Evolutionary conservation across 1,284 basidiomycete species (phyloP).

Genomic region (Cutaneotrichosporon sp.): DNA sequence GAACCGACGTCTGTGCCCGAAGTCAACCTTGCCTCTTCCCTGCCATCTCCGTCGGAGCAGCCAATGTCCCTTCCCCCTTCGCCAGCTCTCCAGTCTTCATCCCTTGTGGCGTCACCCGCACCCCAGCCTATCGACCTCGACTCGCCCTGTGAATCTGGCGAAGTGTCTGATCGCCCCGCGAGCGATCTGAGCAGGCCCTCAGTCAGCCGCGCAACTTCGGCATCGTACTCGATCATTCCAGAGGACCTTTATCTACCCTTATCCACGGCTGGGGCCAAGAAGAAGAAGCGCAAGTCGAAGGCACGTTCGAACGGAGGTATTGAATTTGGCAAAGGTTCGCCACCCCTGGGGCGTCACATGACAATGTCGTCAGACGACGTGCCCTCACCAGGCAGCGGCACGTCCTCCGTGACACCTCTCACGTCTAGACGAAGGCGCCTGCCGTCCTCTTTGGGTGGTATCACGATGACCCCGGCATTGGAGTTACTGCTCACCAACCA

Average conservation of each 20-base stretch:
- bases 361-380: constrained; percentile 13
- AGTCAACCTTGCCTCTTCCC: constrained; percentile 2
- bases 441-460: constrained; percentile 17
- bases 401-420: constrained; percentile 1
- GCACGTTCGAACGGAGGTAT: not conserved
- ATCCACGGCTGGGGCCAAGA: constrained; percentile 11
- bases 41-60: not conserved
- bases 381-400: not conserved
- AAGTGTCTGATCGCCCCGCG: constrained; percentile 1
- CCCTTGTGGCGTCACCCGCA: not conserved
- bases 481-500: constrained; percentile 29
- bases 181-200: not conserved
- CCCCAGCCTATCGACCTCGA: not conserved
- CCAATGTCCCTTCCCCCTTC: not conserved
- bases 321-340: not conserved
- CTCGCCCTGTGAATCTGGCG: not conserved
- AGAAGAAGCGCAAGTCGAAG: constrained; percentile 37
- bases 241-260: constrained; percentile 38
- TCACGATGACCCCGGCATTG: constrained; percentile 25
- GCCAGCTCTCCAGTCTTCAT: not conserved
- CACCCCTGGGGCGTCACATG: not conserved
- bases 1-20: not conserved
- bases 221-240: constrained; percentile 30
- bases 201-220: constrained; percentile 1
- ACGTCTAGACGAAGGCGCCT: constrained; percentile 21